Evolutionary conservation across 2,329 filamentous ascomycete species (phyloP), one percentile per base, ranked within the genome.

Genomic region (Daldinia sp.): DNA sequence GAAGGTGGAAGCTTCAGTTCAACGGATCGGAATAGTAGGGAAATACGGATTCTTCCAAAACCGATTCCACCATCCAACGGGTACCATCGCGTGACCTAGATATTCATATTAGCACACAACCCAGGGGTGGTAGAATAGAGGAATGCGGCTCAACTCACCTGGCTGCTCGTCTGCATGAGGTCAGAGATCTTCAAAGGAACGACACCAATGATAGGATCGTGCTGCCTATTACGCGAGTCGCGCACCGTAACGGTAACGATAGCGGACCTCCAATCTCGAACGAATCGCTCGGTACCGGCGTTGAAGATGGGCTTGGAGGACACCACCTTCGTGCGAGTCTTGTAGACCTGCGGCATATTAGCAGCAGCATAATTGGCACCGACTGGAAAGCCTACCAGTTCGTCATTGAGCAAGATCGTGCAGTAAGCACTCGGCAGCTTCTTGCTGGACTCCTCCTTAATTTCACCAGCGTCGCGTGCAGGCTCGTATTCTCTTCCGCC

Each of bases 301-400:
- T 98, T 98, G 86, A 97, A 98, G 71, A 98, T 98, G 1, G 96
- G 96, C 78, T 97, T 94, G 59, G 93, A 97, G 39, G 92, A 97
- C 6, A 97, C 92, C 3, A 94, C 94, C 84, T 99, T 98, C 39
- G 93, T 89, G 76, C 96, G 89, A n/a, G 95, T 98, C 76, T 95
- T 94, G 84, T 98, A 98, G 18, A 94, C 85, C 76, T 77, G 39
- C 39, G 63, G 15, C 20, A 15, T 9, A 39, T 82, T 86, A 73
- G 51, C 41, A 20, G 33, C 26, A 65, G 53, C 72, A 72, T 42
- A 44, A 69, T 33, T 53, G 70, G 41, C 4, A 35, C 41, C 30
- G 59, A 20, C 4, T 20, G 7, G 26, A 44, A 60, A 44, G 76
- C 82, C 74, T 79, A 89, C 88, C 73, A 97, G 81, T 74, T 97